Evolutionary conservation across 2,329 filamentous ascomycete species (phyloP).

Genomic region (Magnaporthiopsis rhizophila): DNA sequence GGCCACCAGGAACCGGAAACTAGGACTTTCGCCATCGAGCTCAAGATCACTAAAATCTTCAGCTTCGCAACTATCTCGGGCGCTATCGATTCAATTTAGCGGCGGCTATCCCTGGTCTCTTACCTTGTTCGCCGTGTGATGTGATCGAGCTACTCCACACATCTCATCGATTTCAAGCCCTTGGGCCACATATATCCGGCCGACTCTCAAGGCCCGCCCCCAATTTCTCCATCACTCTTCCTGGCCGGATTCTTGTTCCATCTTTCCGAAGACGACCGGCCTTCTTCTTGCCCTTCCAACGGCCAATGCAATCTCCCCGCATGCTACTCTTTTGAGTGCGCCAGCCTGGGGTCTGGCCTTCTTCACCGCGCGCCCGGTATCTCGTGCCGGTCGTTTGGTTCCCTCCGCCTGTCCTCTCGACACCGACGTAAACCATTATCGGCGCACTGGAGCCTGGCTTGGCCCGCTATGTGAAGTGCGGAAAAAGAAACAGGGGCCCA

Average conservation of each 20-base stretch:
- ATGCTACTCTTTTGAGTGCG: constrained; percentile 5
- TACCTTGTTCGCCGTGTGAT: not conserved
- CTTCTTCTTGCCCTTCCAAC: not conserved
- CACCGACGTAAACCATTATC: not conserved
- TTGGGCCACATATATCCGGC: constrained; percentile 8
- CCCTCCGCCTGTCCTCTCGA: not conserved
- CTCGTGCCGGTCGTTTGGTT: not conserved
- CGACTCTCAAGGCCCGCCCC: constrained; percentile 5
- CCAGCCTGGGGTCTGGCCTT: constrained; percentile 11
- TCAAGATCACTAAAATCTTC: not conserved
- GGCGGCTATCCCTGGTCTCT: not conserved
- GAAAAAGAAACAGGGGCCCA: constrained; percentile 5
- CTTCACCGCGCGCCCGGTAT: not conserved
- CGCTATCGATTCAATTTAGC: not conserved
- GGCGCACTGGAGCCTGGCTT: not conserved
- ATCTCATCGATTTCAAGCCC: not conserved
- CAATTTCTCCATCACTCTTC: not conserved
- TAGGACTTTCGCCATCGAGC: not conserved
- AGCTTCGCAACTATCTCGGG: not conserved
- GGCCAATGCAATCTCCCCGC: not conserved
- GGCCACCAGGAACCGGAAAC: not conserved
- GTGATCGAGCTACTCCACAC: not conserved
- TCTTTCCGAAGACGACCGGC: not conserved
- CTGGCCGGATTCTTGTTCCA: constrained; percentile 1
- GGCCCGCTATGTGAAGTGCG: not conserved